Evolutionary conservation across 768 basidiomycete genomes (phyloP), one percentile per base, ranked within the genome.

Genomic region (Pleurotus eryngii): DNA sequence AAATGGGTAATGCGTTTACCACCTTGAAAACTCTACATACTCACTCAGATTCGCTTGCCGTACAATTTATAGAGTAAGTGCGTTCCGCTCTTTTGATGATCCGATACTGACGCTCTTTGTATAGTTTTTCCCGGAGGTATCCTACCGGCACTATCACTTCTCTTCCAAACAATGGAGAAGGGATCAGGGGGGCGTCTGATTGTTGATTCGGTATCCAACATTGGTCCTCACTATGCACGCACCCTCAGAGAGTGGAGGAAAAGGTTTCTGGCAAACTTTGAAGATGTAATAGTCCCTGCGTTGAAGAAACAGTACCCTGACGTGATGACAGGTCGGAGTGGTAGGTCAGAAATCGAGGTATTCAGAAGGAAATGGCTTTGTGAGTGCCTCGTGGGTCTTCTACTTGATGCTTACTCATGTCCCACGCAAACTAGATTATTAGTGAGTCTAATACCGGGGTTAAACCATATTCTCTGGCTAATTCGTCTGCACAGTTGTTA

Each of bases 351-450:
- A 65, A 79, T 88, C 46, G 85, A 87, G 64, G 84, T 90, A 26
- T 92, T 92, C 70, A 81, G 81, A 65, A 69, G 87, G 57, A 89
- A 88, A 67, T 88, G 87, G 86, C 78, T 83, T 64, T 89, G 84
- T 86, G 62, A 69, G 82, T 75, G 7, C 14, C 48, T 48, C 22
- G 42, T 42, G 7, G 58, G 22, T 48, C 39, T n/a, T 20, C 57
- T 46, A 30, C 24, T 46, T 42, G 5, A 42, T 39, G 17, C 14
- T 8, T 35, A 45, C 61, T 35, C 59, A 54, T 62, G 64, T 39
- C 50, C 63, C 3, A 57, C 49, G 9, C 57, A 38, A 17, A n/a
- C 12, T 60, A 76, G 80, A 81, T 66, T 79, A 82, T 62, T 80
- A 76, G 80, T 81, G 56, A 62, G 76, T 69, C 11, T 26, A 26